Evolutionary conservation across 2,329 filamentous ascomycete genomes (phyloP).

Genomic region (Mycosphaerella arachidis): DNA sequence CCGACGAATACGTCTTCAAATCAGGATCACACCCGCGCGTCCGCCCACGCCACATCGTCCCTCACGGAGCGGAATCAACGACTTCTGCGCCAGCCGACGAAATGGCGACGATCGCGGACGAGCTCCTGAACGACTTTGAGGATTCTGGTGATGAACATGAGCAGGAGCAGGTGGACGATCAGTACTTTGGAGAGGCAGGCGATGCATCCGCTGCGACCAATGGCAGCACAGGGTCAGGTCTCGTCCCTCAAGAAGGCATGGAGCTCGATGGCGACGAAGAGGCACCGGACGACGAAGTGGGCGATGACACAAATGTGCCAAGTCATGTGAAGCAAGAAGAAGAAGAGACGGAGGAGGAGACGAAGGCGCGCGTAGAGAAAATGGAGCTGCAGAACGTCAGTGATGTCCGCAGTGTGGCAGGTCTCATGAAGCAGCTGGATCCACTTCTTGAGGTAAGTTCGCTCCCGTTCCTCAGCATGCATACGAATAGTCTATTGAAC

Average conservation of each 20-base stretch:
- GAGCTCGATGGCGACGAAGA: constrained; percentile 54
- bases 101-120: constrained; percentile 90
- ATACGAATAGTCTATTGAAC: constrained; percentile 53
- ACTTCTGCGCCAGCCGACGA: constrained; percentile 14
- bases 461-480: constrained; percentile 22
- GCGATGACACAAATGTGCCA: constrained; percentile 33
- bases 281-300: constrained; percentile 45
- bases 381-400: constrained; percentile 69
- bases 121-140: constrained; percentile 86
- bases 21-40: not conserved
- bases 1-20: not conserved
- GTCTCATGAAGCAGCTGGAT: constrained; percentile 74
- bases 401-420: constrained; percentile 75
- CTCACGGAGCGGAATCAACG: not conserved
- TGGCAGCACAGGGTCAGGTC: constrained; percentile 25
- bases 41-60: not conserved
- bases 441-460: constrained; percentile 77
- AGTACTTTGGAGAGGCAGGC: constrained; percentile 41
- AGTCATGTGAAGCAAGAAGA: constrained; percentile 43
- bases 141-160: constrained; percentile 76
- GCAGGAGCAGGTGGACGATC: constrained; percentile 42
- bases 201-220: constrained; percentile 28
- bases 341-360: constrained; percentile 61
- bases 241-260: constrained; percentile 51
- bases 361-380: constrained; percentile 75